Percentiles rank a stretch among this genome's conserved stretches.
phyloP scores from a whole-genome alignment of 305 asterid species.

The Nicotiana rustica region DNA sequence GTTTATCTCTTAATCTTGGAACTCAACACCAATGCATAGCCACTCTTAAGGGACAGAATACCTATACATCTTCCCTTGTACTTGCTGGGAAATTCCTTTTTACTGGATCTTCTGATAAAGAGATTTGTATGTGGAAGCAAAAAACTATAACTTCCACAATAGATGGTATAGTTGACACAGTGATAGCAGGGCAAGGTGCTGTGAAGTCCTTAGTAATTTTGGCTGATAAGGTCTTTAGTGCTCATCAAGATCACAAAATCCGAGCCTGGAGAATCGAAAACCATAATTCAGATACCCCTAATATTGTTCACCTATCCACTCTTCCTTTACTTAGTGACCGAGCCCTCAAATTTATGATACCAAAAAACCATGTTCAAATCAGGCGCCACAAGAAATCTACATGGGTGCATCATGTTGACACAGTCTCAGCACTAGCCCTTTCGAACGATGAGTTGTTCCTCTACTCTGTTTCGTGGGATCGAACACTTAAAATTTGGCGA shows the following conservation, averaged over 20 bases:
- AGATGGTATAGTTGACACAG: slow-evolving; percentile 33
- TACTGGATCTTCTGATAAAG: slow-evolving; percentile 65
- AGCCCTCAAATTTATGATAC: slow-evolving; percentile 51
- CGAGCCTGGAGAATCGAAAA: slow-evolving; percentile 66
- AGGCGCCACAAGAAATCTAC: slow-evolving; percentile 68
- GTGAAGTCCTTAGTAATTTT: slow-evolving; percentile 64
- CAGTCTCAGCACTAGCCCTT: slow-evolving; percentile 72
- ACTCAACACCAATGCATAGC: slow-evolving; percentile 59
- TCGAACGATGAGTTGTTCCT: slow-evolving; percentile 59
- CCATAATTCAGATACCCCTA: slow-evolving; percentile 32
- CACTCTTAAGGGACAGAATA: slow-evolving; percentile 53
- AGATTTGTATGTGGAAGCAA: slow-evolving; percentile 54
- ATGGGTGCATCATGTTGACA: slow-evolving; percentile 77
- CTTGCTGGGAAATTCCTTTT: slow-evolving; percentile 61
- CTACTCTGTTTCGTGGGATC: slow-evolving; percentile 91
- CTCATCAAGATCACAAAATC: slow-evolving; percentile 85
- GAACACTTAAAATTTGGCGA: slow-evolving; percentile 72
- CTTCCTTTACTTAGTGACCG: slow-evolving; percentile 73
- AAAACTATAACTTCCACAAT: slow-evolving; percentile 34
- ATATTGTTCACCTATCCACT: slow-evolving; percentile 57
- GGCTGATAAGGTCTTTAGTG: slow-evolving; percentile 64
- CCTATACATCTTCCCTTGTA: slow-evolving; percentile 69
- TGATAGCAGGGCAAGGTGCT: slow-evolving; percentile 66
- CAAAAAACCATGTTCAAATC: slow-evolving; percentile 60
- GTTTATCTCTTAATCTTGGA: slow-evolving; percentile 36